Conservation (phyloP, 768 basidiomycete species). For the Amyloporia xantha region DNA sequence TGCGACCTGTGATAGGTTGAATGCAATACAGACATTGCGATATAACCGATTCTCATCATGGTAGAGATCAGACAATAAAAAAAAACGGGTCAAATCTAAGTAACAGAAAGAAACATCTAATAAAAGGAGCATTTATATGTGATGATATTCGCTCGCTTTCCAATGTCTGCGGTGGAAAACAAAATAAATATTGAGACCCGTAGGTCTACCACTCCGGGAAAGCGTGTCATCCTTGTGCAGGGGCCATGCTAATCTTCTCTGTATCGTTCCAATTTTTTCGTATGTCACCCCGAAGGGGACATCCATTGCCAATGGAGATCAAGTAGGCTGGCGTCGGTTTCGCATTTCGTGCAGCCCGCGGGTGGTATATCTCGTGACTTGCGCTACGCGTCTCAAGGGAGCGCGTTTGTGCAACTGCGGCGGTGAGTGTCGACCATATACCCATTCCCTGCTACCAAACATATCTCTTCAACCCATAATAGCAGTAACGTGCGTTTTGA, state of each 20-base stretch:
- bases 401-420: background rate
- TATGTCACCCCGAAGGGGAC: constrained; percentile 92
- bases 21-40: too few relatives aligned
- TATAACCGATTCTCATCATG: too few relatives aligned
- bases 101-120: too few relatives aligned
- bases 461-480: background rate
- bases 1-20: too few relatives aligned
- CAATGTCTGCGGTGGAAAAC: constrained; percentile 2
- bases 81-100: too few relatives aligned
- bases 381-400: background rate
- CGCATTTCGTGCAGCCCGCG: constrained; percentile 5
- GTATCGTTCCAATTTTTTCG: constrained; percentile 99
- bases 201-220: constrained; percentile 80
- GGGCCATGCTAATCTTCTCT: constrained; percentile 99
- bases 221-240: constrained; percentile 99
- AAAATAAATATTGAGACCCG: constrained; percentile 37
- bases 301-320: constrained; percentile 12
- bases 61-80: too few relatives aligned
- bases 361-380: background rate
- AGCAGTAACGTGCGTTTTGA: too few relatives aligned
- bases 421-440: too few relatives aligned
- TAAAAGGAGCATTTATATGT: too few relatives aligned
- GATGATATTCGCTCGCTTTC: too few relatives aligned
- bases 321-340: background rate
- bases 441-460: too few relatives aligned